phyloP scores from a whole-genome alignment of 2,329 filamentous ascomycete genomes.

The Xylaria sp. region DNA sequence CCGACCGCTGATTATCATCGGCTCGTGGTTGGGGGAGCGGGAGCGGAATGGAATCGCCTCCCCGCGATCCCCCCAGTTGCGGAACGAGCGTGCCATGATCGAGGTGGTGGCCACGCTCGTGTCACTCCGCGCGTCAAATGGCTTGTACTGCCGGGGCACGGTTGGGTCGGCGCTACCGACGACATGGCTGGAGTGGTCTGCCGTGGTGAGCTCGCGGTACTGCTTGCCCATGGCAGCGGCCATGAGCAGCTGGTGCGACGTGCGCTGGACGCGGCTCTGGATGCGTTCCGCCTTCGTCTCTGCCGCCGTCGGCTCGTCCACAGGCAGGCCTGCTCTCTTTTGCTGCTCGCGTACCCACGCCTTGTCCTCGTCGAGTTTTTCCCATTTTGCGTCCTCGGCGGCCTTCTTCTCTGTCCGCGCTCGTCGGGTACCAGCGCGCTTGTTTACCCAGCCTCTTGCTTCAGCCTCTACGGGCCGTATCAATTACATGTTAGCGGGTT shows the following conservation, averaged over 20 bases:
- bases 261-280: constrained; percentile 37
- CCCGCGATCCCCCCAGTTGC: constrained; percentile 32
- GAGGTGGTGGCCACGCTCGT: constrained; percentile 34
- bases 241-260: constrained; percentile 40
- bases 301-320: constrained; percentile 21
- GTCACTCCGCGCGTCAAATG: constrained; percentile 34
- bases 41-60: constrained; percentile 14
- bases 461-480: constrained; percentile 17
- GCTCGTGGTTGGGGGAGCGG: constrained; percentile 14
- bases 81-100: constrained; percentile 36
- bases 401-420: constrained; percentile 7
- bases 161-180: constrained; percentile 24
- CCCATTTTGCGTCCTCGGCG: constrained; percentile 11
- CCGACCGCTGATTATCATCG: neutral
- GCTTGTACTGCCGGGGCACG: constrained; percentile 15
- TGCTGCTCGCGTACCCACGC: constrained; percentile 14
- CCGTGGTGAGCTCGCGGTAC: constrained; percentile 36
- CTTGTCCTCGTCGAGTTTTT: neutral
- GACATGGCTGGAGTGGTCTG: constrained; percentile 27
- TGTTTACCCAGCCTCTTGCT: constrained; percentile 33
- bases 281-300: constrained; percentile 16
- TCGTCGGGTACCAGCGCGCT: constrained; percentile 27
- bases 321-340: constrained; percentile 21
- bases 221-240: constrained; percentile 41
- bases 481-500: constrained; percentile 18